A percentile compares a stretch with the other conserved stretches of the same genome.
These are phyloP conservation scores for Cryoendolithus antarcticus DNA, from an alignment of 2,329 filamentous ascomycete genomes.

Conservation along the genomic window DNA sequence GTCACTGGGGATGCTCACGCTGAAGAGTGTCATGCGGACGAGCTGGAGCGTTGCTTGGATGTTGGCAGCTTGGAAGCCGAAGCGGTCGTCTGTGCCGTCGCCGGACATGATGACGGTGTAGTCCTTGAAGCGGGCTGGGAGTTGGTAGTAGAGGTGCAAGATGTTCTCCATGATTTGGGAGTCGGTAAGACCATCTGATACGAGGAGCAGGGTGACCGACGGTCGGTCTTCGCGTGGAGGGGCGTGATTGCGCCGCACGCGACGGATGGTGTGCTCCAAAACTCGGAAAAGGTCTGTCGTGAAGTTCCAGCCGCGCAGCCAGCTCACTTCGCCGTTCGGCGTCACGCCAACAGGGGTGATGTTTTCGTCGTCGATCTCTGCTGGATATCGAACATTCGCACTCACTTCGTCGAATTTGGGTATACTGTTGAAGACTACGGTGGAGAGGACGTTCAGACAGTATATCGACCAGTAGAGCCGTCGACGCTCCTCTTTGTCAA, in stretches of 20 bases:
- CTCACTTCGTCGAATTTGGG: conserved; percentile 35
- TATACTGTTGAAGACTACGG: conserved; percentile 40
- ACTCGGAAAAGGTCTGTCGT: conserved; percentile 45
- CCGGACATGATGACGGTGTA: conserved; percentile 16
- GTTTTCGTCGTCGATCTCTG: conserved; percentile 34
- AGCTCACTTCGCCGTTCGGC: conserved; percentile 20
- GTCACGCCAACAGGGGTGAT: conserved; percentile 3
- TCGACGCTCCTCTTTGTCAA: conserved; percentile 39
- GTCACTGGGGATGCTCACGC: conserved; percentile 9
- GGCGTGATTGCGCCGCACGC: conserved; percentile 11
- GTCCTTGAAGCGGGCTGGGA: conserved; percentile 22
- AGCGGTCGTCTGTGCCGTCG: conserved; percentile 27
- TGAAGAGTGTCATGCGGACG: conserved; percentile 34
- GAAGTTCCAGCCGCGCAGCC: conserved; percentile 47
- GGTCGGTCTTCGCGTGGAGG: conserved; percentile 13
- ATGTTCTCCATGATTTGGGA: conserved; percentile 19
- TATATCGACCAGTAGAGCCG: conserved; percentile 46
- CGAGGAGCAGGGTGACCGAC: conserved; percentile 15
- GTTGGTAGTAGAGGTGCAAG: conserved; percentile 15
- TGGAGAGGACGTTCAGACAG: conserved; percentile 42
- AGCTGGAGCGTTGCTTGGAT: conserved; percentile 38
- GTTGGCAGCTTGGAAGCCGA: conserved; percentile 39
- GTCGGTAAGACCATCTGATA: conserved; percentile 15
- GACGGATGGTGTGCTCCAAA: conserved; percentile 38
- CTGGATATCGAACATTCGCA: conserved; percentile 36